Base-by-base conservation (phyloP, 148 eudicot species). In the Vaccinium darrowii region DNA sequence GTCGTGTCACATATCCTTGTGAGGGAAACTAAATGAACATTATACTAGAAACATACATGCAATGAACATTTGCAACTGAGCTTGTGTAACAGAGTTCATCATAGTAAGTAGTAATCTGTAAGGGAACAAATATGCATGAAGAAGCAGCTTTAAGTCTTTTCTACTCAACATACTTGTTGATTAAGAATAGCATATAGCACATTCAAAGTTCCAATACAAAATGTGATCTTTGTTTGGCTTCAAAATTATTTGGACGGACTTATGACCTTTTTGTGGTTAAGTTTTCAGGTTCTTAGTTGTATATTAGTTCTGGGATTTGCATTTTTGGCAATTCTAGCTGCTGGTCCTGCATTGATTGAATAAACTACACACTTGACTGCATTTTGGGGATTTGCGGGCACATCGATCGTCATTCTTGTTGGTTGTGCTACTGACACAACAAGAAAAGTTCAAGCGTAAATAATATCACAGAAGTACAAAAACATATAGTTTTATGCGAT, bases 401-500 rank as follows among this genome's bases (percentile, higher is more conserved):
- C 99, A 0, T 97, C 98, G 1, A 98, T 95, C 79, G 94, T 95
- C 85, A 97, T 97, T 90, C 96, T 97, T 67, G 99, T 97, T 65
- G 99, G 99, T 80, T 97, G 98, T 88, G 99, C 99, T 12, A 97
- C 99, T 8, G 99, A 97, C 81, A 97, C 98, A 0, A 97, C 99
- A 15, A 91, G 99, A 83, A 95, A 97, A 89, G 98, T 97, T 76
- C 94, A 97, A 86, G 99, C 98, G 0, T 97, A 97, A 92, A 85
- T 95, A 77, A 97, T 95, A 58, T 97, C 98, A 33, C 98, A 97
- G 85, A 97, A 97, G 87, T 97, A 97, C 87, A 95, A 93, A 91
- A 92, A 93, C 82, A 97, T 95, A 36, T 96, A 97, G 89, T 94
- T 97, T 82, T 97, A 97, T 88, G 98, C 95, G 86, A 79, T 89